Evolutionary conservation across 2,329 filamentous ascomycete species (phyloP).

Genomic region (Paecilomyces sp.): DNA sequence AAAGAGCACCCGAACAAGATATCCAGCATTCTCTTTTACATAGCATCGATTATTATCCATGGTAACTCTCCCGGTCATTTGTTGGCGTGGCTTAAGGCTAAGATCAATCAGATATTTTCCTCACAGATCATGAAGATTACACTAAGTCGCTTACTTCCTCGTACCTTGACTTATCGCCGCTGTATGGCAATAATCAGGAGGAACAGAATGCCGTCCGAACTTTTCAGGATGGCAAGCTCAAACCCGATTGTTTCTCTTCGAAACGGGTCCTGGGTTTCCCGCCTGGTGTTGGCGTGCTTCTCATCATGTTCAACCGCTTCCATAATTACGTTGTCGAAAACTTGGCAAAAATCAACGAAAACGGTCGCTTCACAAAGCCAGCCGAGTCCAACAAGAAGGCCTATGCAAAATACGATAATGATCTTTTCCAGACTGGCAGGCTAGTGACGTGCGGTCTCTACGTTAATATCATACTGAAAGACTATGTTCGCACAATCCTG

Average conservation of each 20-base stretch:
- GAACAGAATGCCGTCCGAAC: constrained; percentile 59
- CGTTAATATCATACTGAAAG: constrained; percentile 48
- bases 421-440: constrained; percentile 51
- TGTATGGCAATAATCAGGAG: constrained; percentile 61
- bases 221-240: constrained; percentile 59
- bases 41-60: constrained; percentile 62
- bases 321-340: constrained; percentile 63
- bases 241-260: constrained; percentile 64
- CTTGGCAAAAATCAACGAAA: constrained; percentile 60
- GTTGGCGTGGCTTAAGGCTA: constrained; percentile 6
- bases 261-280: constrained; percentile 59
- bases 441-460: constrained; percentile 50
- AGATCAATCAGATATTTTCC: constrained; percentile 51
- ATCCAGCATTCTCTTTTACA: constrained; percentile 67
- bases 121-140: constrained; percentile 56
- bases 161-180: constrained; percentile 65
- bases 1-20: constrained; percentile 64
- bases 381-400: constrained; percentile 30
- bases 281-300: constrained; percentile 58
- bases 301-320: constrained; percentile 63
- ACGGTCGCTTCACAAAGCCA: constrained; percentile 56
- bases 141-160: constrained; percentile 63
- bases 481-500: constrained; percentile 56
- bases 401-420: constrained; percentile 39
- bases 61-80: constrained; percentile 19